Evolutionary conservation across 768 basidiomycete species (phyloP), one percentile per base, ranked within the genome.

Genomic region (Termitomyces sp.): DNA sequence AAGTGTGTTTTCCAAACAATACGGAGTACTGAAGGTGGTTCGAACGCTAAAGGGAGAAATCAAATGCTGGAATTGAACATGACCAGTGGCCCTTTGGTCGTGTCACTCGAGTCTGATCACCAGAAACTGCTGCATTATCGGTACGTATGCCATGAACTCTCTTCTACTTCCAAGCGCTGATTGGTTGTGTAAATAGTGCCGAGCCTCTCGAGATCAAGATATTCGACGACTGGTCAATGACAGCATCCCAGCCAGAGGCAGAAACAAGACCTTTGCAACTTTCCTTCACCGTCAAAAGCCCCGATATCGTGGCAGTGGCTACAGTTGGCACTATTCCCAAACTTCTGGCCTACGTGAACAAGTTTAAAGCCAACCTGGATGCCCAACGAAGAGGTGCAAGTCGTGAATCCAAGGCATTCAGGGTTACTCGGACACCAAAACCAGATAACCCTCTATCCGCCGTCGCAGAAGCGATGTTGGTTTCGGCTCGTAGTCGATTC

Each of bases 381-480:
- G 77, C 81, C 6, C 92, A 95, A 70, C 80, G 84, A 48, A 83
- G 87, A 64, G 91, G 89, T 1, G 94, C 94, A 3, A 86, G 85
- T 63, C 80, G 86, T 42, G 91, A 93, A 74, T 94, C 92, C 1
- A 82, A 81, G 61, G 86, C 88, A 1, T 95, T 91, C 79, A 80
- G 89, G 24, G 80, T 82, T n/a, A 85, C 86, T 15, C 84, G 84
- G n/a, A 77, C 81, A 6, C 87, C 89, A 6, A 88, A 84, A 67
- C 90, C 90, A 7, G 88, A 88, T 55, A 93, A 92, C 64, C 87
- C 92, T 2, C 76, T 95, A 16, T 91, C 91, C 1, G 85, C 89
- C 13, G 91, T 94, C n/a, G 92, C 93, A 1, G 86, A 90, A 63
- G 90, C 92, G 35, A 91, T 94, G 85, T 72, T 94, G 42, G 78